Conservation (phyloP, 176 grass and related monocot genomes). For the Triticum turgidum region DNA sequence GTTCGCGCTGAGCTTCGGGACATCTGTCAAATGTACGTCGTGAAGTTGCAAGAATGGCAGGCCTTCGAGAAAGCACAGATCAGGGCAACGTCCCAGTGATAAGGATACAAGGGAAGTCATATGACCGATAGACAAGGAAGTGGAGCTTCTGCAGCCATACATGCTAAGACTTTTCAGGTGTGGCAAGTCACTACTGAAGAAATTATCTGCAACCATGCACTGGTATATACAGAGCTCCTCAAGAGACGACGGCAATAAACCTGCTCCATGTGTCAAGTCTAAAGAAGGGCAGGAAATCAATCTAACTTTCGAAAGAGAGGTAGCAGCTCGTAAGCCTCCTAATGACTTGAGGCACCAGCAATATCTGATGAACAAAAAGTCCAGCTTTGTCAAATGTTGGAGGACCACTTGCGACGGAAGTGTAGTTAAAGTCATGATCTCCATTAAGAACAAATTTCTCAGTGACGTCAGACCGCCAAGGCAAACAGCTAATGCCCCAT, state of each 20-base stretch:
- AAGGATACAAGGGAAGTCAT: neutral
- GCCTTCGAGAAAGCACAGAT: neutral
- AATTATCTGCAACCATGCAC: neutral
- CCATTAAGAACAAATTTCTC: accelerated
- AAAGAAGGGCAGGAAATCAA: neutral
- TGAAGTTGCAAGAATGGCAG: neutral
- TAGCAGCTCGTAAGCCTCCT: neutral
- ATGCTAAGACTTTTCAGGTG: neutral
- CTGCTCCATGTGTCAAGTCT: neutral
- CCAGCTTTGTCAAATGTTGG: neutral
- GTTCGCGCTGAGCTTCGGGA: neutral
- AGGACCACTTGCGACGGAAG: neutral
- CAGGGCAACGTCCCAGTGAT: accelerated
- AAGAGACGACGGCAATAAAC: neutral
- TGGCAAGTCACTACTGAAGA: neutral
- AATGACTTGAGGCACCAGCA: neutral
- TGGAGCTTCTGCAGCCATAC: neutral
- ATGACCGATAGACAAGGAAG: neutral
- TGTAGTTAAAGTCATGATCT: neutral
- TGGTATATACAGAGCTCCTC: neutral
- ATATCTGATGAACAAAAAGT: neutral
- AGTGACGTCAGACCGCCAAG: neutral
- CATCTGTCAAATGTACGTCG: accelerated
- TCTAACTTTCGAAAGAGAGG: neutral
- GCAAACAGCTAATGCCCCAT: no score